Evolutionary conservation across 306 rosid species (phyloP).

Genomic region (Citrullus colocynthis): DNA sequence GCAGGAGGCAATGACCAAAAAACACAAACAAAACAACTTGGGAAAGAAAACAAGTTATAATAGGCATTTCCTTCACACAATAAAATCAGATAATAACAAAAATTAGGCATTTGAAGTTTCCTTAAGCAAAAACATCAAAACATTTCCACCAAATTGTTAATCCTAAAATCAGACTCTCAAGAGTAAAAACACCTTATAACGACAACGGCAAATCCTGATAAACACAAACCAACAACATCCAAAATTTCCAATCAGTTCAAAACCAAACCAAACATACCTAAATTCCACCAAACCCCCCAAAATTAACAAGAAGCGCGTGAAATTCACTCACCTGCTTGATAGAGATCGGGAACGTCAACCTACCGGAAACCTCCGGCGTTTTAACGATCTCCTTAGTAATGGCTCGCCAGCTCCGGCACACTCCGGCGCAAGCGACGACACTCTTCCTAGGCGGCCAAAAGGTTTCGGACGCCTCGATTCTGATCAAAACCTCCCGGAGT

Average conservation of each 20-base stretch:
- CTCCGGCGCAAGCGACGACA: conserved; percentile 91
- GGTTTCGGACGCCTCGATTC: conserved; percentile 67
- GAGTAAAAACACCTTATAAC: neutral
- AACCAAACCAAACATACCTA: neutral
- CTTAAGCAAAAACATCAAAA: neutral
- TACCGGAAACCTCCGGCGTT: conserved; percentile 53
- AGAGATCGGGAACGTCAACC: conserved; percentile 83
- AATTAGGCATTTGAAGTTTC: neutral
- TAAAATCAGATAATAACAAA: neutral
- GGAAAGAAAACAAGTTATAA: neutral
- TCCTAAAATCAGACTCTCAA: neutral
- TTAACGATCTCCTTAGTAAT: conserved; percentile 73
- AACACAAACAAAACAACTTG: neutral
- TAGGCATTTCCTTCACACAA: too few species aligned
- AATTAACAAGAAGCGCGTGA: neutral
- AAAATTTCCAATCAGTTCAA: neutral
- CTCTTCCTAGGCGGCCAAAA: conserved; percentile 75
- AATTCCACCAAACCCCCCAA: neutral
- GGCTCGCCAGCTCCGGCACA: conserved; percentile 82
- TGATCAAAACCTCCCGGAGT: conserved; percentile 58
- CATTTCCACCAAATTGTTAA: neutral
- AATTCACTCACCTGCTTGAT: conserved; percentile 56
- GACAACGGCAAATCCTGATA: neutral
- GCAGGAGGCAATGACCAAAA: neutral
- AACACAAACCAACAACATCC: neutral